These are phyloP conservation scores for Zoysia matrella DNA, from an alignment of 202 grass and related monocot genomes.

Conservation along the genomic window DNA sequence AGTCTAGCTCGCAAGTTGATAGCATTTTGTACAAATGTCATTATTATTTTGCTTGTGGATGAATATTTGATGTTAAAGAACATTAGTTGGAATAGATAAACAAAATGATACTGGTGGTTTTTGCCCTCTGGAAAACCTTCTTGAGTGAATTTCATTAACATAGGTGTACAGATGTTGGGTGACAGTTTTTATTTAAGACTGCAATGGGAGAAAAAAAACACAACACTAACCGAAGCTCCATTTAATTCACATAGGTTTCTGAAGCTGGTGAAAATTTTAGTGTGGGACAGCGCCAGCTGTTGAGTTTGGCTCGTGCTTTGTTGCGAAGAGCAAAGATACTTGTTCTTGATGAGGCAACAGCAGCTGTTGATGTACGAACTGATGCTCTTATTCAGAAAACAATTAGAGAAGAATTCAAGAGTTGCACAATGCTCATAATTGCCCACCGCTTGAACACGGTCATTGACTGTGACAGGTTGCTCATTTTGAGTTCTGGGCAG, in stretches of 20 bases:
- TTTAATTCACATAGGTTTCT: slow-evolving; percentile 65
- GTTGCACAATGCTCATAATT: too few species aligned
- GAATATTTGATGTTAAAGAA: neutral
- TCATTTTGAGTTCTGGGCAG: too few species aligned
- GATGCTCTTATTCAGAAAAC: too few species aligned
- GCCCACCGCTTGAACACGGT: too few species aligned
- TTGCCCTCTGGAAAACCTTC: neutral
- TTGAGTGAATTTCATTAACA: too few species aligned
- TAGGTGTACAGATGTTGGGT: too few species aligned
- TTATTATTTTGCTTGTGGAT: slow-evolving; percentile 1
- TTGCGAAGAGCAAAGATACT: slow-evolving; percentile 95
- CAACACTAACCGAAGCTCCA: neutral
- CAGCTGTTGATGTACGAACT: too few species aligned
- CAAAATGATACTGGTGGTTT: slow-evolving; percentile 19
- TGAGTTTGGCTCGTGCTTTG: slow-evolving; percentile 94
- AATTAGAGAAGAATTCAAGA: too few species aligned
- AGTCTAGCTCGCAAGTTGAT: neutral
- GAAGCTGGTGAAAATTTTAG: slow-evolving; percentile 83
- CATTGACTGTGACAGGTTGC: too few species aligned
- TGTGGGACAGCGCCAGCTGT: slow-evolving; percentile 13
- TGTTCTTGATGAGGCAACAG: slow-evolving; percentile 98
- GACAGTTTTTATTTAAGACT: too few species aligned
- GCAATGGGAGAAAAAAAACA: neutral
- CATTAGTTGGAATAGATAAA: slow-evolving; percentile 20
- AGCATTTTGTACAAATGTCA: slow-evolving; percentile 11